phyloP scores from a whole-genome alignment of 2,329 filamentous ascomycete species.

The Exophiala sideris region DNA sequence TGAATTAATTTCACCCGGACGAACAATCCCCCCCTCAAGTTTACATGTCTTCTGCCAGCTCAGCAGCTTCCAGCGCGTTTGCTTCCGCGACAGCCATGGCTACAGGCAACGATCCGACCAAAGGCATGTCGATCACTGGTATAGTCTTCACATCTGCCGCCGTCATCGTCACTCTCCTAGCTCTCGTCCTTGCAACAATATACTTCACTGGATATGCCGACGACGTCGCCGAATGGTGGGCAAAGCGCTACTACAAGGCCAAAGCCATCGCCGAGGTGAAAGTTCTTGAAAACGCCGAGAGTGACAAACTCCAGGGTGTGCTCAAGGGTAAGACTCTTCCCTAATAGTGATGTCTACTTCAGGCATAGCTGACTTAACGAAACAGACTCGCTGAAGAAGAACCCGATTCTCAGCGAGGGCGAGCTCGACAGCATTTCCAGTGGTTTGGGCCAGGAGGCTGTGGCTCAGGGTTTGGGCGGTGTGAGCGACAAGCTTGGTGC shows the following conservation, averaged over 20 bases:
- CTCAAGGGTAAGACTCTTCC: conserved; percentile 15
- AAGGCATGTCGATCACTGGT: not conserved
- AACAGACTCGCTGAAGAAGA: conserved; percentile 22
- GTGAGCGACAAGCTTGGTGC: conserved; percentile 12
- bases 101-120: not conserved
- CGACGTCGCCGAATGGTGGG: conserved; percentile 16
- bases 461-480: conserved; percentile 15
- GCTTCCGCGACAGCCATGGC: too few relatives aligned
- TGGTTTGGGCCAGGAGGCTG: conserved; percentile 18
- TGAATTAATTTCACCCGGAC: too few relatives aligned
- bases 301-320: conserved; percentile 11
- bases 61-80: too few relatives aligned
- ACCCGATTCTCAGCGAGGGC: conserved; percentile 19
- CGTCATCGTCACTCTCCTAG: conserved; percentile 12
- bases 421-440: conserved; percentile 17
- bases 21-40: too few relatives aligned
- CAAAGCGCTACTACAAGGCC: conserved; percentile 21
- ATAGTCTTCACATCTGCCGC: conserved; percentile 5
- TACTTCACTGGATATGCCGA: conserved; percentile 20
- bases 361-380: too few relatives aligned
- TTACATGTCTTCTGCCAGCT: too few relatives aligned
- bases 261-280: conserved; percentile 21
- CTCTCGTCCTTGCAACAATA: conserved; percentile 9
- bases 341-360: too few relatives aligned
- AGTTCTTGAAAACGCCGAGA: conserved; percentile 16